These are phyloP conservation scores for Cryoendolithus antarcticus DNA, from an alignment of 2,329 filamentous ascomycete species.

Conservation along the genomic window DNA sequence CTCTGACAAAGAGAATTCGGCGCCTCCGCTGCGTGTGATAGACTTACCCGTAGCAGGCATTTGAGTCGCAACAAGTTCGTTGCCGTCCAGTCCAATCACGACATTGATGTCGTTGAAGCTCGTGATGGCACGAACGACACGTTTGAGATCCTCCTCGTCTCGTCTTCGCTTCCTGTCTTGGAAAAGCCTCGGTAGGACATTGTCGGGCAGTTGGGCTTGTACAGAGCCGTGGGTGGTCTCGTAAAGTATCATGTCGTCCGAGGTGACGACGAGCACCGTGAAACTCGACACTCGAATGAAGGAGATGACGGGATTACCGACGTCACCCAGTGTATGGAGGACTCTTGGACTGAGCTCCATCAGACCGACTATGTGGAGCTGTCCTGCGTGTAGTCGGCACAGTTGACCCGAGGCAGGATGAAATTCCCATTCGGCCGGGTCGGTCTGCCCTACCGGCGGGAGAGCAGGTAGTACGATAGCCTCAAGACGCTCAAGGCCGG, in stretches of 20 bases:
- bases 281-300: constrained; percentile 57
- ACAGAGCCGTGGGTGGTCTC: constrained; percentile 54
- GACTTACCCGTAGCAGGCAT: constrained; percentile 20
- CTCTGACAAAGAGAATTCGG: constrained; percentile 34
- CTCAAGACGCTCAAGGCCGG: constrained; percentile 5
- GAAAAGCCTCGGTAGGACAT: background rate
- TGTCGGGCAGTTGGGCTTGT: constrained; percentile 28
- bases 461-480: constrained; percentile 2
- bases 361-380: constrained; percentile 52
- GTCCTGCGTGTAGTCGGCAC: constrained; percentile 44
- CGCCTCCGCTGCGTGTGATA: constrained; percentile 24
- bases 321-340: constrained; percentile 32
- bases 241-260: constrained; percentile 47
- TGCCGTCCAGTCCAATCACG: constrained; percentile 51
- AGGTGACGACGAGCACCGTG: constrained; percentile 50
- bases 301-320: constrained; percentile 42
- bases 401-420: constrained; percentile 51
- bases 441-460: background rate
- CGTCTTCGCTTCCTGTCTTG: constrained; percentile 8
- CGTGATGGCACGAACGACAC: constrained; percentile 17
- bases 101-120: constrained; percentile 57
- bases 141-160: constrained; percentile 4
- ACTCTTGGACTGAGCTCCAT: constrained; percentile 49
- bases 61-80: constrained; percentile 55
- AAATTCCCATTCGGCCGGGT: constrained; percentile 11